Evolutionary conservation across 495 filamentous ascomycete genomes (phyloP).

Genomic region (Hypoxylon cercidicola): DNA sequence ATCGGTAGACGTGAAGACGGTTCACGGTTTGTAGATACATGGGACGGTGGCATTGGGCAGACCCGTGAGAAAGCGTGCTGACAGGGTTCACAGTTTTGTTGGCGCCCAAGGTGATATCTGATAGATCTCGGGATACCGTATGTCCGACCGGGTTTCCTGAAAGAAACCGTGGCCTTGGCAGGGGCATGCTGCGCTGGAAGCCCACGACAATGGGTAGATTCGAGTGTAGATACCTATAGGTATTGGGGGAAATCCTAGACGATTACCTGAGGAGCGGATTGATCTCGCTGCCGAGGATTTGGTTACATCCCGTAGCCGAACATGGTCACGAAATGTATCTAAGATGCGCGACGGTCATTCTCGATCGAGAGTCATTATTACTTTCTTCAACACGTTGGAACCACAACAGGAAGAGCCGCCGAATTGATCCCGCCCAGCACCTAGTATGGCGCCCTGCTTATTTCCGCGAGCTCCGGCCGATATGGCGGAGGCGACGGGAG

Average conservation of each 20-base stretch:
- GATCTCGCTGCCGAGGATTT: constrained; percentile 7
- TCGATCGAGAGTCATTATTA: not conserved
- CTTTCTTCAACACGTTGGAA: not conserved
- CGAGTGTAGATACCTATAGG: not conserved
- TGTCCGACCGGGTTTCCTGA: constrained; percentile 26
- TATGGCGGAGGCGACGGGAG: constrained; percentile 17
- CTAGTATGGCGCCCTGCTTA: constrained; percentile 1
- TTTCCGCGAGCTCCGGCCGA: constrained; percentile 22
- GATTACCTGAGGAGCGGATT: constrained; percentile 9
- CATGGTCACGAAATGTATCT: not conserved
- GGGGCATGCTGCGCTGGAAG: constrained; percentile 7
- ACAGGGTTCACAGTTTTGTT: constrained; percentile 38
- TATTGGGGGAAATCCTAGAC: constrained; percentile 12
- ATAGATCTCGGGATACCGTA: constrained; percentile 34
- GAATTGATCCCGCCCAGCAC: not conserved
- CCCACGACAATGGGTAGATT: not conserved
- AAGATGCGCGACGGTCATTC: not conserved
- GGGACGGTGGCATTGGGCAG: constrained; percentile 36
- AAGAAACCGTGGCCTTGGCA: constrained; percentile 26
- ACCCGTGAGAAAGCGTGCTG: constrained; percentile 30
- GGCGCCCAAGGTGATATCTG: constrained; percentile 42
- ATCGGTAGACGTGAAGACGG: constrained; percentile 10
- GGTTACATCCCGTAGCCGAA: not conserved
- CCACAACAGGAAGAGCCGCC: not conserved
- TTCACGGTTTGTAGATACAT: constrained; percentile 21